Conservation (phyloP, 2,329 filamentous ascomycete species). For the Paracoccidioides lutzii region DNA sequence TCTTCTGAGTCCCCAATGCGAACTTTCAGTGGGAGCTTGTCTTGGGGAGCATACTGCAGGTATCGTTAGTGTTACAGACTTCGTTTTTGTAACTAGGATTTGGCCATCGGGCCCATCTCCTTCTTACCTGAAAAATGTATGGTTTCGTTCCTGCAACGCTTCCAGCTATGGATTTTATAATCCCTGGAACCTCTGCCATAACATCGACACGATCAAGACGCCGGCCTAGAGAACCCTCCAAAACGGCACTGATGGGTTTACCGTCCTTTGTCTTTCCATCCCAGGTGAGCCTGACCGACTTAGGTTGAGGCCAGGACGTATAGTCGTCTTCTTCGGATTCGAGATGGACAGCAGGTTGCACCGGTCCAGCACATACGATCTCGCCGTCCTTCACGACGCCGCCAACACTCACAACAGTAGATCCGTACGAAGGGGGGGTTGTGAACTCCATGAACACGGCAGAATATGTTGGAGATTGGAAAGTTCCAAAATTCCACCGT, state of each 20-base stretch:
- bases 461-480: slow-evolving; percentile 76
- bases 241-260: slow-evolving; percentile 53
- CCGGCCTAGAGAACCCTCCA: slow-evolving; percentile 57
- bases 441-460: slow-evolving; percentile 93
- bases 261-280: slow-evolving; percentile 63
- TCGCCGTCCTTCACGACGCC: slow-evolving; percentile 70
- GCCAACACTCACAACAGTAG: slow-evolving; percentile 70
- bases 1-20: slow-evolving; percentile 71
- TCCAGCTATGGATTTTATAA: slow-evolving; percentile 88
- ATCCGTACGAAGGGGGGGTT: slow-evolving; percentile 84
- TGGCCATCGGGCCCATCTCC: not conserved
- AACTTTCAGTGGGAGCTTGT: slow-evolving; percentile 61
- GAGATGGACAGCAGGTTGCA: slow-evolving; percentile 55
- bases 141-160: slow-evolving; percentile 83
- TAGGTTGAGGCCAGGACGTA: slow-evolving; percentile 83
- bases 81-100: not conserved
- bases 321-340: slow-evolving; percentile 58
- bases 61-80: slow-evolving; percentile 13
- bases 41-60: slow-evolving; percentile 53
- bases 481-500: slow-evolving; percentile 86
- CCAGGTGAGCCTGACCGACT: slow-evolving; percentile 63
- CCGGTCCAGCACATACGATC: slow-evolving; percentile 59
- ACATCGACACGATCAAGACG: slow-evolving; percentile 78
- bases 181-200: slow-evolving; percentile 90
- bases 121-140: slow-evolving; percentile 83